Evolutionary conservation across 1,284 basidiomycete species (phyloP).

Genomic region (Amylostereum areolatum): DNA sequence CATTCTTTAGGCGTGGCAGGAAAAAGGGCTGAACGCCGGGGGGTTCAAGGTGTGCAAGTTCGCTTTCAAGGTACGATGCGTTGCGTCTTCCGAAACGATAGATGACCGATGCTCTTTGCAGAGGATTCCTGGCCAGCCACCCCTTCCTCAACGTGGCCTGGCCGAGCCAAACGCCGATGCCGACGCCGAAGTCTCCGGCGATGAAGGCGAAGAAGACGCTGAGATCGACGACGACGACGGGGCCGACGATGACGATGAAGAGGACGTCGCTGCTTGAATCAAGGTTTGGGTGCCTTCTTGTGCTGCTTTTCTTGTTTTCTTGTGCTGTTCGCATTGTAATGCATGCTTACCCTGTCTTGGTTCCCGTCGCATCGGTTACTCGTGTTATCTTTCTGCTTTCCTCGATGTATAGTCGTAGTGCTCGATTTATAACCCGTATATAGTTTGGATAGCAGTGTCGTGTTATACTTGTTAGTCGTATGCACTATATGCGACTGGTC

Average conservation of each 20-base stretch:
- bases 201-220: not conserved
- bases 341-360: not conserved
- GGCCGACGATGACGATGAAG: not conserved
- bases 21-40: constrained; percentile 53
- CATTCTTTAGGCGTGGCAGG: constrained; percentile 56
- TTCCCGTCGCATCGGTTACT: no score
- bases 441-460: no score
- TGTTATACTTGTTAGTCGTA: no score
- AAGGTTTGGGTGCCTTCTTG: not conserved
- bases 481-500: no score
- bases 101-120: constrained; percentile 20
- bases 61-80: constrained; percentile 58
- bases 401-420: no score
- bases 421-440: no score
- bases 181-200: not conserved
- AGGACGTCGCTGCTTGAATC: not conserved
- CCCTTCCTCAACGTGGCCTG: constrained; percentile 25
- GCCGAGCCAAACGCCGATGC: not conserved
- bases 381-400: no score
- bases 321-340: not conserved
- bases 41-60: constrained; percentile 77
- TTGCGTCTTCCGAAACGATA: not conserved
- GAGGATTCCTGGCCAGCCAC: constrained; percentile 57
- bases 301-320: not conserved
- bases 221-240: not conserved